Percentiles rank a stretch among this genome's conserved stretches.
Conservation (phyloP, 2,329 filamentous ascomycete species). For the Penicillium sp. region DNA sequence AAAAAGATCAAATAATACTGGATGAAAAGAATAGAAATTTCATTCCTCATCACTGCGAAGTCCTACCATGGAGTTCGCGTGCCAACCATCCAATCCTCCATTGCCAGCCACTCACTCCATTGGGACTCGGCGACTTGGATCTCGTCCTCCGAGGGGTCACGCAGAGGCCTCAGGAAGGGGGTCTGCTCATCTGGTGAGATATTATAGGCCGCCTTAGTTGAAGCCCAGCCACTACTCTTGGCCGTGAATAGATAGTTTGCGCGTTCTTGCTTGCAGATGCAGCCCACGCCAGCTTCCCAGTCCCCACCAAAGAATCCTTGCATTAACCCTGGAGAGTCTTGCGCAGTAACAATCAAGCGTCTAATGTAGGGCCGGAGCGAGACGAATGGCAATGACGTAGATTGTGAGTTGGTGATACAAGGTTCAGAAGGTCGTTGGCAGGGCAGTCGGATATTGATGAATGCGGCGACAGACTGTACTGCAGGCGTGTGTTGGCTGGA, state of each 20-base stretch:
- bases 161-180: conserved; percentile 81
- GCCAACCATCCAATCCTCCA: conserved; percentile 98
- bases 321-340: conserved; percentile 79
- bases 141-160: conserved; percentile 73
- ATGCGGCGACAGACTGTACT: conserved; percentile 84
- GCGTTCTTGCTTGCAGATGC: conserved; percentile 82
- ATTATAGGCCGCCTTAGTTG: conserved; percentile 88
- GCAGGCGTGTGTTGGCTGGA: conserved; percentile 76
- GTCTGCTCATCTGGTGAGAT: conserved; percentile 78
- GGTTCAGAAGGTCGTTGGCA: conserved; percentile 66
- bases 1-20: too few species aligned
- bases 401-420: conserved; percentile 24
- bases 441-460: conserved; percentile 88
- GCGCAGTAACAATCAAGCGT: conserved; percentile 89
- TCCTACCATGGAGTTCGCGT: conserved; percentile 54
- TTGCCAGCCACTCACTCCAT: conserved; percentile 94
- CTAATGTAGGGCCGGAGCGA: conserved; percentile 85
- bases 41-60: conserved; percentile 26
- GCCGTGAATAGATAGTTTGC: conserved; percentile 93
- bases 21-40: too few species aligned
- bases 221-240: conserved; percentile 86
- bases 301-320: conserved; percentile 94
- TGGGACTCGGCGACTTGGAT: conserved; percentile 76
- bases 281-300: conserved; percentile 77
- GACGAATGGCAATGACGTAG: conserved; percentile 43